Conservation (phyloP, 108 stramenopile species). For the Cyclotella cryptica region DNA sequence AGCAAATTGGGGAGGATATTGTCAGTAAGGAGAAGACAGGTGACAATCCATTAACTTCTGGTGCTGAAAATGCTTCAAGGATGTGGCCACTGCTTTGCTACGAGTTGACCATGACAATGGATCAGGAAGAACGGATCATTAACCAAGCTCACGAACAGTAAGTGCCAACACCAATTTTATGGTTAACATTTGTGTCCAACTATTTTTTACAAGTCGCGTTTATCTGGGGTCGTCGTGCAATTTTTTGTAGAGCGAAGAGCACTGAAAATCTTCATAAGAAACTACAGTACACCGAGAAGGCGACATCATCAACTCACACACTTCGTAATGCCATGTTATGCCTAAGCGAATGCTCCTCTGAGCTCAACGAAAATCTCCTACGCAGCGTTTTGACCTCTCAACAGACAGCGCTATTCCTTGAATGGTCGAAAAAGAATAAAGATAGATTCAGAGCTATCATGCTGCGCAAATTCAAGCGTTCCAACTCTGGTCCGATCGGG, state of each 20-base stretch:
- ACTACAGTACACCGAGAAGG: constrained; percentile 62
- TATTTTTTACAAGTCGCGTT: too few relatives aligned
- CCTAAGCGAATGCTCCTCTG: constrained; percentile 59
- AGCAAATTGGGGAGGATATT: constrained; percentile 85
- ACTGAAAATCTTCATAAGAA: constrained; percentile 40
- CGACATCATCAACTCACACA: constrained; percentile 54
- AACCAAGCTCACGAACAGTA: constrained; percentile 56
- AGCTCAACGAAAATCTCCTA: constrained; percentile 58
- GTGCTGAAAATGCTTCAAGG: constrained; percentile 53
- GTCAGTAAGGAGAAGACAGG: constrained; percentile 53
- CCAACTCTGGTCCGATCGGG: not conserved
- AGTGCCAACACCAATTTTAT: constrained; percentile 8
- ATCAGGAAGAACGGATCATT: constrained; percentile 84
- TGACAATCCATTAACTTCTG: constrained; percentile 25
- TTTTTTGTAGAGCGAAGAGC: constrained; percentile 26
- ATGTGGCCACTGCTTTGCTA: constrained; percentile 88
- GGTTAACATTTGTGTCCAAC: too few relatives aligned
- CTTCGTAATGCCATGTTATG: constrained; percentile 69
- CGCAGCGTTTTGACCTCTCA: constrained; percentile 67
- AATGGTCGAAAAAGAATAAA: constrained; percentile 70
- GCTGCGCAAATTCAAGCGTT: not conserved
- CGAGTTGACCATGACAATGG: constrained; percentile 84
- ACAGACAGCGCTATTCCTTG: constrained; percentile 61
- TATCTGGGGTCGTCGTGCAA: too few relatives aligned
- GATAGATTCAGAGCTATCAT: constrained; percentile 43